Conservation (phyloP, 1,284 basidiomycete species). For the Cryptococcus sp. region DNA sequence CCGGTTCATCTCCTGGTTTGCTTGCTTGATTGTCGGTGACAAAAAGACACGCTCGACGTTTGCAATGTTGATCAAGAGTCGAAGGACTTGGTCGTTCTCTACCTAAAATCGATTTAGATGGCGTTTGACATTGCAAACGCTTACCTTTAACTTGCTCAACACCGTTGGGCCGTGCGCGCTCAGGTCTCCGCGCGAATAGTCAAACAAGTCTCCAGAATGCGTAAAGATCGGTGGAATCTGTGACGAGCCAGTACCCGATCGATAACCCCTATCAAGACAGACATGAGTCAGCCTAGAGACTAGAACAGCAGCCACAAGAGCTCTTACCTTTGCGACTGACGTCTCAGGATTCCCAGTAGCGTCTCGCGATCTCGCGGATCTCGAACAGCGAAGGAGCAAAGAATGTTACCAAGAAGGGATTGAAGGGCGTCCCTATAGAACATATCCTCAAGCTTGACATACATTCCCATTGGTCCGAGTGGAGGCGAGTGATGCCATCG, state of each 20-base stretch:
- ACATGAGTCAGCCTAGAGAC: slow-evolving; percentile 22
- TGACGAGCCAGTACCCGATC: slow-evolving; percentile 14
- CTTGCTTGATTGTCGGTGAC: slow-evolving; percentile 63
- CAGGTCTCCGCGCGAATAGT: slow-evolving; percentile 65
- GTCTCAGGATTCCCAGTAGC: slow-evolving; percentile 66
- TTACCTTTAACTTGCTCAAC: slow-evolving; percentile 78
- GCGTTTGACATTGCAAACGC: slow-evolving; percentile 29
- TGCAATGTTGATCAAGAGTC: slow-evolving; percentile 74
- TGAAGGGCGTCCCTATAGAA: slow-evolving; percentile 71
- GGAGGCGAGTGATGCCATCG: slow-evolving; percentile 72
- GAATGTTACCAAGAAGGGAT: slow-evolving; percentile 62
- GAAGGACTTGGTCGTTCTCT: slow-evolving; percentile 71
- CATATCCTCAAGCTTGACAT: slow-evolving; percentile 72
- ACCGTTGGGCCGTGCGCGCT: slow-evolving; percentile 72
- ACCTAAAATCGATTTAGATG: slow-evolving; percentile 58
- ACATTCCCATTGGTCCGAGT: slow-evolving; percentile 80
- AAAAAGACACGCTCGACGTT: slow-evolving; percentile 75
- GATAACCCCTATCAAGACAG: slow-evolving; percentile 25
- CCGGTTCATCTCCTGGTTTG: slow-evolving; percentile 60
- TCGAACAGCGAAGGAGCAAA: slow-evolving; percentile 78
- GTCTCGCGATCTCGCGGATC: slow-evolving; percentile 66
- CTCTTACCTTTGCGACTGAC: slow-evolving; percentile 35
- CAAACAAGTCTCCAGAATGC: slow-evolving; percentile 71
- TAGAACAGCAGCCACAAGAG: slow-evolving; percentile 59
- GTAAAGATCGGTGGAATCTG: slow-evolving; percentile 62